A percentile compares a stretch with the other conserved stretches of the same genome.
Conservation (phyloP, 306 rosid genomes). For the Sesbania bispinosa region DNA sequence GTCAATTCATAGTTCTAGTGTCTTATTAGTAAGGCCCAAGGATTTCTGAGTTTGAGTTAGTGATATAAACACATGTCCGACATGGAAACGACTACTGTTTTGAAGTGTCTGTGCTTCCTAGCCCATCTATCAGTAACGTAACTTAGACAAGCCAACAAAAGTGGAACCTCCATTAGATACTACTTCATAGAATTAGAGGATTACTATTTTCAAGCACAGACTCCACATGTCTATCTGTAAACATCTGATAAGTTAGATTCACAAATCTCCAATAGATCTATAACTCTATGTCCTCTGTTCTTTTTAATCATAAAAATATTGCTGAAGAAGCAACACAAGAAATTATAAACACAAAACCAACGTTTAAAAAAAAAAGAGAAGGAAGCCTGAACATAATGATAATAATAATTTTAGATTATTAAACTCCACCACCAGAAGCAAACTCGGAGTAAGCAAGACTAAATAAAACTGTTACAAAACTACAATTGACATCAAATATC, state of each 20-base stretch:
- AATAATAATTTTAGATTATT: not conserved
- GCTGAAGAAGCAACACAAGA: slow-evolving; percentile 12
- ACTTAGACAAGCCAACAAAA: not conserved
- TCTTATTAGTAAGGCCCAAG: not conserved
- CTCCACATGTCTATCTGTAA: not conserved
- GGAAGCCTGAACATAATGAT: not conserved
- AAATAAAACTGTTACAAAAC: not conserved
- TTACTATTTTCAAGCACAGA: not conserved
- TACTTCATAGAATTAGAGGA: not conserved
- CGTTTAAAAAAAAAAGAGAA: not conserved
- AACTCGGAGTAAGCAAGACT: not conserved
- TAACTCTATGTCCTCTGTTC: not conserved
- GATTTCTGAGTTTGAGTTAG: not conserved
- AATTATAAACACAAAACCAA: not conserved
- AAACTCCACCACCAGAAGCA: not conserved
- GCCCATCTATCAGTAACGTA: not conserved
- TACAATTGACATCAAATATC: not conserved
- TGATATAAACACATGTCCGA: too few relatives aligned
- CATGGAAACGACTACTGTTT: too few relatives aligned
- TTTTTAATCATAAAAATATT: not conserved
- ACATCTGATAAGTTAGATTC: not conserved
- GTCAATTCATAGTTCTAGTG: not conserved
- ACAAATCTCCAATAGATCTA: slow-evolving; percentile 12
- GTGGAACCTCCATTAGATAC: not conserved
- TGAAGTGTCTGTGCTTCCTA: too few relatives aligned